Evolutionary conservation across 164 flowering plant genomes (phyloP).

Genomic region (Stephania cephalantha): DNA sequence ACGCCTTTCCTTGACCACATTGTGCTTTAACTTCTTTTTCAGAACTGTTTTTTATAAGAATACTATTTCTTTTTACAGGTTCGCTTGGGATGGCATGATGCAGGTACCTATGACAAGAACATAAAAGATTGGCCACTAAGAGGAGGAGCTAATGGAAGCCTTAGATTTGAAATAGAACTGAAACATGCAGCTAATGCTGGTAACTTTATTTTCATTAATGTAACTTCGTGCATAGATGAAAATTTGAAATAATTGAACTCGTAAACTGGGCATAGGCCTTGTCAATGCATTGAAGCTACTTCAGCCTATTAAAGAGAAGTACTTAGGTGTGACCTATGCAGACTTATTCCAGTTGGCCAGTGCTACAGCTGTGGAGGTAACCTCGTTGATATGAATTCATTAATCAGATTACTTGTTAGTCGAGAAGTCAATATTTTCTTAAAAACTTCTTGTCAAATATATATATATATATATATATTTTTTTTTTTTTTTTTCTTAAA

Average conservation of each 20-base stretch:
- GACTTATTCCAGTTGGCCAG: constrained; percentile 96
- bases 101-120: constrained; percentile 91
- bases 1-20: no score
- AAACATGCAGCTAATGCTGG: constrained; percentile 99
- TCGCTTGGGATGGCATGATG: constrained; percentile 99
- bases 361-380: constrained; percentile 95
- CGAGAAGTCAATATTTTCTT: not conserved
- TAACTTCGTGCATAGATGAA: constrained; percentile 2
- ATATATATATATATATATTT: no score
- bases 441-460: not conserved
- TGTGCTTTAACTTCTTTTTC: no score
- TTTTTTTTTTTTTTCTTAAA: no score
- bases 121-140: constrained; percentile 88
- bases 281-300: constrained; percentile 87
- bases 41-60: no score
- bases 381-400: not conserved
- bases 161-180: constrained; percentile 83
- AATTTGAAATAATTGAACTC: constrained; percentile 8
- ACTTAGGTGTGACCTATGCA: constrained; percentile 75
- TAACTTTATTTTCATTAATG: constrained; percentile 13
- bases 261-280: constrained; percentile 54
- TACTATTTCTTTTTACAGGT: constrained; percentile 35
- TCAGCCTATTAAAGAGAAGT: constrained; percentile 88
- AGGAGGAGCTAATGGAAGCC: constrained; percentile 98
- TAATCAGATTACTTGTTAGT: not conserved